phyloP scores from a whole-genome alignment of 169 alveolate genomes.

The Plasmodium relictum region DNA sequence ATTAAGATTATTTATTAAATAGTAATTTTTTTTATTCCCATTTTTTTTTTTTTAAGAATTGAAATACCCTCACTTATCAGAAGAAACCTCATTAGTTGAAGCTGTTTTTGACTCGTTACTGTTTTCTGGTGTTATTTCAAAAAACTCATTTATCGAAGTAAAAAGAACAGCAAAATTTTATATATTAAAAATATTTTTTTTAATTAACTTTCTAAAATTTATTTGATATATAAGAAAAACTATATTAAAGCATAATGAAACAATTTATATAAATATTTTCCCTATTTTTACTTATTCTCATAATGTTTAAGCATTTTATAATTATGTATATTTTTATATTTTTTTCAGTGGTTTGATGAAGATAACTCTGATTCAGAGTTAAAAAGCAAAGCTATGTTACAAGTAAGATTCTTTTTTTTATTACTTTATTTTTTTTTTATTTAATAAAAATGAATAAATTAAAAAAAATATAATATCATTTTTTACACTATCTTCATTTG shows the following conservation, averaged over 20 bases:
- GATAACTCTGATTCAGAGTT: constrained; percentile 59
- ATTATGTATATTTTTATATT: constrained; percentile 7
- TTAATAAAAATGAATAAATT: not conserved
- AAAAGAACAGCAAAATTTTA: not conserved
- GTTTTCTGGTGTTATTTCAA: constrained; percentile 50
- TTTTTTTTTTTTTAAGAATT: constrained; percentile 20
- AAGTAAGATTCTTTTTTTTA: constrained; percentile 25
- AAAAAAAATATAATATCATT: not conserved
- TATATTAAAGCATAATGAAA: not conserved
- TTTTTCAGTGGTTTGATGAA: constrained; percentile 65
- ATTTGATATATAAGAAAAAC: no score
- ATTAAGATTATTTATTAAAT: not conserved
- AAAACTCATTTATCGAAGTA: constrained; percentile 66
- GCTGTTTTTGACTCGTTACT: constrained; percentile 59
- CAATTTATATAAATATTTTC: constrained; percentile 1
- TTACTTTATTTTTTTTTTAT: not conserved
- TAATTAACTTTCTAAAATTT: no score
- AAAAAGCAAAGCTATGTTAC: constrained; percentile 75
- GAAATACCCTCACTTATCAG: constrained; percentile 71
- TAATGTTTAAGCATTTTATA: not conserved
- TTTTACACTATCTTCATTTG: constrained; percentile 2
- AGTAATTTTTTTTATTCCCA: not conserved
- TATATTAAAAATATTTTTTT: no score
- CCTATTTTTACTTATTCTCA: not conserved
- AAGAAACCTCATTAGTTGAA: constrained; percentile 72